Conservation (phyloP, 129 eudicot genomes). For the Ambrosia trifida region DNA sequence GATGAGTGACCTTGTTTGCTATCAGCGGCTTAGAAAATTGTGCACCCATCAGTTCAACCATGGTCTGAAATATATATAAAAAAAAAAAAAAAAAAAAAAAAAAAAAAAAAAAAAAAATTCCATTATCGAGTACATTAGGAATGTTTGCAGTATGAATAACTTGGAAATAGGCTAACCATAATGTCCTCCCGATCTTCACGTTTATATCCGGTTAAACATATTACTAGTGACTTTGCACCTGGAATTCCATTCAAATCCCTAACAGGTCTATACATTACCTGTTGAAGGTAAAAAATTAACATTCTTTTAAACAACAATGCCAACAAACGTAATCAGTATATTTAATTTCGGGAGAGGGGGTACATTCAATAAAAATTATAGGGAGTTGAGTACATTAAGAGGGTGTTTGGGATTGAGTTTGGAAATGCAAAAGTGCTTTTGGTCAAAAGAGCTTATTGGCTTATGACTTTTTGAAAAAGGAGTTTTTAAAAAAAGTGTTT, state of each 20-base stretch:
- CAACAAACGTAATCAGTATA: not conserved
- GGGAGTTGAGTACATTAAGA: too few species aligned
- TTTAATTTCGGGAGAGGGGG: not conserved
- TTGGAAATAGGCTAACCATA: slow-evolving; percentile 53
- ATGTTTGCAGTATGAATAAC: slow-evolving; percentile 10
- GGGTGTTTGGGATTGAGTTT: too few species aligned
- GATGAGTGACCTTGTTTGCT: slow-evolving; percentile 88
- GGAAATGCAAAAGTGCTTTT: too few species aligned
- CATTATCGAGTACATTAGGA: not conserved
- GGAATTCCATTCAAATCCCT: slow-evolving; percentile 78
- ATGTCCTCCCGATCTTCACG: slow-evolving; percentile 84
- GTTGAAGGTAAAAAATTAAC: not conserved
- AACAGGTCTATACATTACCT: slow-evolving; percentile 78
- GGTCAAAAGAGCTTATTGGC: too few species aligned
- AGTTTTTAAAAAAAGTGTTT: too few species aligned
- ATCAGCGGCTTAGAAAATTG: slow-evolving; percentile 77
- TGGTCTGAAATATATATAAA: slow-evolving; percentile 46
- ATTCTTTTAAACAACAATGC: not conserved
- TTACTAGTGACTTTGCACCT: slow-evolving; percentile 65
- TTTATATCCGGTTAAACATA: slow-evolving; percentile 89
- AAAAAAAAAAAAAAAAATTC: too few species aligned
- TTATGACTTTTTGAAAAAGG: too few species aligned
- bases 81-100: too few species aligned
- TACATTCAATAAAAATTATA: too few species aligned
- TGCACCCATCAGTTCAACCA: slow-evolving; percentile 93